Evolutionary conservation across 257 asterid genomes (phyloP), one percentile per base, ranked within the genome.

Genomic region (Ballota nigra): DNA sequence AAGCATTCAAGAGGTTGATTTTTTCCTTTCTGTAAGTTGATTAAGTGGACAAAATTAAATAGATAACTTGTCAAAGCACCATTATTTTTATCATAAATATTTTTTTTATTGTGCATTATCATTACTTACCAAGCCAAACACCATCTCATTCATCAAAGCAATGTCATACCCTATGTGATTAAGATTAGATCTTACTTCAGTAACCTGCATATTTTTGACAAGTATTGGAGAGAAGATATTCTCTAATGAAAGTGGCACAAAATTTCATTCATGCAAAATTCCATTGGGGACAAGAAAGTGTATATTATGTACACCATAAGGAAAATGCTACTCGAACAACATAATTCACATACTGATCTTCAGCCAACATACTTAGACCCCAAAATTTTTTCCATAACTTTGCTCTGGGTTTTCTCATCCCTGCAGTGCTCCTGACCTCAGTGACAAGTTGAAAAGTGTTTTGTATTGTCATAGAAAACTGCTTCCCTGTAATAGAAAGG

Each of bases 1-100:
- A n/a, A n/a, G 81, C 87, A 75, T 84, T 89, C 95, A 65, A 89
- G 90, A 80, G 84, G 88, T 55, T 86, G 91, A 58, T 87, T 78
- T 72, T 89, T 89, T 61, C 92, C 95, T 84, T 89, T 95, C 96
- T 89, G 83, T 41, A 70, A 77, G 69, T 78, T 52, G 52, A 73
- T 33, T 61, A 65, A 6, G 71, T 74, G 31, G 12, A 70, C 56
- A 63, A 52, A 57, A 66, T 70, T 80, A 23, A 31, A 73, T 13
- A 70, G 63, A 47, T 43, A 72, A 66, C 10, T 33, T 23, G n/a
- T 34, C 47, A 20, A n/a, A 34, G n/a, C 51, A 56, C 28, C 58
- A 19, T 5, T 20, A 49, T 49, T 6, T 7, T 55, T 18, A 70
- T 4, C 24, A 26, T 18, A 53, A 26, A 62, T n/a, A 47, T 45